Evolutionary conservation across 2,329 filamentous ascomycete species (phyloP).

Genomic region (Microcyclospora tardicrescens): DNA sequence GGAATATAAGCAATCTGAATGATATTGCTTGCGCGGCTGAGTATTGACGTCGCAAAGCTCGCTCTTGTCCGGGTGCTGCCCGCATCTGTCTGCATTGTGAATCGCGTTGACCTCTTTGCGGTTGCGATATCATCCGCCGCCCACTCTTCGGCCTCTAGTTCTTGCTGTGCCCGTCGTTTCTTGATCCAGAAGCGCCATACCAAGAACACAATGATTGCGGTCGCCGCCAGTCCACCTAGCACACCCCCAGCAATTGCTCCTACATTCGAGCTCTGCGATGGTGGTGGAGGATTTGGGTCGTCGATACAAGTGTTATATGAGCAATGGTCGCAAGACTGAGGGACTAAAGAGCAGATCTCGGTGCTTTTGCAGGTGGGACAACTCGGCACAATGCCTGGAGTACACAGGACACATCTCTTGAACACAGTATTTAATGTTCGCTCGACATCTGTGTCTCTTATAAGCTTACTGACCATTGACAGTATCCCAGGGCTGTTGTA

Average conservation of each 20-base stretch:
- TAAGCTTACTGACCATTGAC: no score
- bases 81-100: constrained; percentile 48
- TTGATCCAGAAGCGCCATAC: constrained; percentile 84
- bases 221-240: constrained; percentile 63
- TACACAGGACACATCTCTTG: constrained; percentile 48
- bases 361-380: constrained; percentile 47
- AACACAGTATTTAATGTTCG: constrained; percentile 30
- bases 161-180: constrained; percentile 53
- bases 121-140: constrained; percentile 40
- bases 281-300: constrained; percentile 24
- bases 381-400: constrained; percentile 34
- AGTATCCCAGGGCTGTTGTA: no score
- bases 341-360: constrained; percentile 47
- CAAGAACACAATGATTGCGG: constrained; percentile 64
- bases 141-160: constrained; percentile 44
- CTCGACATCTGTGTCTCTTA: constrained; percentile 9
- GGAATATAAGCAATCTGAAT: constrained; percentile 99
- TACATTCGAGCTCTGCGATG: constrained; percentile 45
- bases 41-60: constrained; percentile 87
- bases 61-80: constrained; percentile 63
- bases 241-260: constrained; percentile 89
- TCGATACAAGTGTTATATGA: constrained; percentile 44
- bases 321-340: constrained; percentile 47
- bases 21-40: constrained; percentile 93
- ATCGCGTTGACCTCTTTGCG: constrained; percentile 43